Evolutionary conservation across 768 basidiomycete genomes (phyloP), one percentile per base, ranked within the genome.

Genomic region (Russula vinacea): DNA sequence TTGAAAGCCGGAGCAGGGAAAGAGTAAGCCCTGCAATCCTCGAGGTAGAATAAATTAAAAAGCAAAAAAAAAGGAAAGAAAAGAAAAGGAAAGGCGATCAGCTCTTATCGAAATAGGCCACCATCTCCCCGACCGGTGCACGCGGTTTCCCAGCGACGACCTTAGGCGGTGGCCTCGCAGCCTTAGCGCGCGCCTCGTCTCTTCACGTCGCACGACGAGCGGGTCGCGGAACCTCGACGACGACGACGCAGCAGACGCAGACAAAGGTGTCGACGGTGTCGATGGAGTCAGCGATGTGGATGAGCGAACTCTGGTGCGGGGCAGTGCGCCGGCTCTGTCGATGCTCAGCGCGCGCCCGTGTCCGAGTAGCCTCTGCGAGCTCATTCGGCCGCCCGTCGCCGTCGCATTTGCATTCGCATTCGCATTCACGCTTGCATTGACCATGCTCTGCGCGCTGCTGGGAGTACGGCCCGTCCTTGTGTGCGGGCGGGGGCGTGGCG

Each of bases 81-180:
- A 19, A 32, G 32, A 52, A 13, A 35, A 9, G 11, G 14, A 52
- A 52, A n/a, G 0, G 14, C 22, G 16, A 14, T 65, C 57, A 56
- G 44, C 56, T 56, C 66, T 57, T 60, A 35, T 92, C 89, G 70
- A 94, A 94, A 74, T 89, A 93, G n/a, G 90, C 90, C 16, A 92
- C 89, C 49, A 94, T 74, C 70, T 92, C 83, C 11, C 85, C 88
- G 47, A 93, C 81, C 0, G 88, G 84, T 16, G 89, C 82, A 76
- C 91, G 92, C 58, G 79, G 84, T 49, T 76, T 79, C 63, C 77
- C 69, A 64, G 73, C 68, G 51, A 71, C 72, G 68, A 75, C 75
- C 69, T 76, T 78, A 11, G 61, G 83, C 74, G 83, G 77, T 68
- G 78, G 78, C 5, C 77, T 81, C 44, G 78, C 76, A 65, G 65